Evolutionary conservation across 2,329 filamentous ascomycete genomes (phyloP).

Genomic region (Geosmithia morbida): DNA sequence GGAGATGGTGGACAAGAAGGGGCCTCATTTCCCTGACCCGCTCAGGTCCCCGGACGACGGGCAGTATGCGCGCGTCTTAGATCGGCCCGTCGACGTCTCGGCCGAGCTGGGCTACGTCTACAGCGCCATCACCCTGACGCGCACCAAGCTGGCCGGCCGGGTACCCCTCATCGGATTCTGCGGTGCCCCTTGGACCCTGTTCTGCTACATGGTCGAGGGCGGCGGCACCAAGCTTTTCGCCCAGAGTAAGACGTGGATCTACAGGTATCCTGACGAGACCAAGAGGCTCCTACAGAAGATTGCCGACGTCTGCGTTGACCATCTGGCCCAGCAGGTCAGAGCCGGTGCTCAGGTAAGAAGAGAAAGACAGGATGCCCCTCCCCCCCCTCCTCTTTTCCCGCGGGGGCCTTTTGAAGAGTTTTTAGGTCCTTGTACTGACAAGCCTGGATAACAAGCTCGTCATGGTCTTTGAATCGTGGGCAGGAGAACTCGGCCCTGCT

Average conservation of each 20-base stretch:
- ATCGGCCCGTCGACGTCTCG: constrained; percentile 68
- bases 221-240: constrained; percentile 92
- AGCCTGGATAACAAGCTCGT: constrained; percentile 52
- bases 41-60: constrained; percentile 65
- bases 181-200: constrained; percentile 87
- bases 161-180: constrained; percentile 95
- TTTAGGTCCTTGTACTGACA: too few relatives aligned
- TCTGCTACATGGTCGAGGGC: constrained; percentile 99
- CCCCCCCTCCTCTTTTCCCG: too few relatives aligned
- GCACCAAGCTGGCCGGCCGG: constrained; percentile 72
- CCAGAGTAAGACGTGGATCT: constrained; percentile 93
- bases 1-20: constrained; percentile 96
- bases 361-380: too few relatives aligned
- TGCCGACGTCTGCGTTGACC: constrained; percentile 85
- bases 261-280: constrained; percentile 68
- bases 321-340: constrained; percentile 80
- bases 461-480: constrained; percentile 98
- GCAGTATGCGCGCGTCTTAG: constrained; percentile 69
- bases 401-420: too few relatives aligned
- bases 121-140: constrained; percentile 81
- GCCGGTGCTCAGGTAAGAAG: constrained; percentile 83
- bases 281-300: constrained; percentile 83
- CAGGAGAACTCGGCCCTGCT: constrained; percentile 75
- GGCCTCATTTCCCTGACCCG: constrained; percentile 83
- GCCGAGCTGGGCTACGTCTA: constrained; percentile 88